Base-by-base conservation (phyloP, 139 green algal species). In the Raphidocelis subcapitata region DNA sequence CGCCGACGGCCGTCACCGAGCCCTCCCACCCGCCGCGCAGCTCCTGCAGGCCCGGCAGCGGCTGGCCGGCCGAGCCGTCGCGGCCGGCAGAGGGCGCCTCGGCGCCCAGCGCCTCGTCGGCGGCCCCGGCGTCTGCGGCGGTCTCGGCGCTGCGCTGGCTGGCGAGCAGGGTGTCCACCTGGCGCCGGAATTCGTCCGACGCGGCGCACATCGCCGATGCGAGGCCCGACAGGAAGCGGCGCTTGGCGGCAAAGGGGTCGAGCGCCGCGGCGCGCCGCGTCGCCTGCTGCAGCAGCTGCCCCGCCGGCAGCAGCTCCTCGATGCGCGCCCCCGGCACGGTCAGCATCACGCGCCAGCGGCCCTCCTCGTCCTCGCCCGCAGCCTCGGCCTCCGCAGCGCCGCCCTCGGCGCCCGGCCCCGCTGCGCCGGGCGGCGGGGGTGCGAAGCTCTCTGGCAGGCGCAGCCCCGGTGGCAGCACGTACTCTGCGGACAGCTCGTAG, bases 231-330 rank as follows among this genome's bases (percentile, higher is more conserved):
- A 97, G 70, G 80, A 97, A 97, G 5, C 65, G 44, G 3, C 56
- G 26, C 79, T 95, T 95, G 59, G 92, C 90, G 2, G 80, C 64
- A 5, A 87, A 85, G 56, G 95, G 96, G 72, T 97, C 88, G 28
- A 35, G 49, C 0, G 79, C 41, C 41, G 41, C 76, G 0, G 81
- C 73, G 8, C 76, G 60, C 46, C 46, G 59, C 20, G 68, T 72
- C 1, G 79, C 79, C 20, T 69, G 74, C 49, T 79, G 75, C 73
- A 96, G 77, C 73, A 98, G 80, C 46, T 92, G 90, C 16, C 86
- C 88, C 8, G 85, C 92, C 14, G 94, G 94, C 33, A 97, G 78
- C 63, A 98, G 87, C 71, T 98, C 94, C 72, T 95, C 85, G 33
- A 98, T 74, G 57, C 93, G 80, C 28, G 93, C 93, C 1, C 20